These are phyloP conservation scores for Thermothelomyces thermophilus DNA, from an alignment of 2,329 filamentous ascomycete genomes.

Conservation along the genomic window DNA sequence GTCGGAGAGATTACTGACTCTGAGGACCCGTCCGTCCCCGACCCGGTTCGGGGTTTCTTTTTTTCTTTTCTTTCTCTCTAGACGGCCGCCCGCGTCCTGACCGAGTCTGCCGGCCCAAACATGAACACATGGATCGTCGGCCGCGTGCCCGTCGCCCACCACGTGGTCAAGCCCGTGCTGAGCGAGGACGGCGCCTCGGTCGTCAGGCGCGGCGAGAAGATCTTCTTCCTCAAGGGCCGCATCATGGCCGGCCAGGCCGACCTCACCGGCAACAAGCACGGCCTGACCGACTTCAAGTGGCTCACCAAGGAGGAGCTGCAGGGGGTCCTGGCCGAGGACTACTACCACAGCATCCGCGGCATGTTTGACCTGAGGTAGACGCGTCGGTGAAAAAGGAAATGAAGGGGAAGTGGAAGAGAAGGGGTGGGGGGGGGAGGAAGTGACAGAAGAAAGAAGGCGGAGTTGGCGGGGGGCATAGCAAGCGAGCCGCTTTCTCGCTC, in stretches of 20 bases:
- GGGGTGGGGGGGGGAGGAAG: not conserved
- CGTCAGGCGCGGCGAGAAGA: slow-evolving; percentile 61
- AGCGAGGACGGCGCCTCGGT: slow-evolving; percentile 36
- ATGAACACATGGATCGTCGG: slow-evolving; percentile 99
- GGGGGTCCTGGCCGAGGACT: slow-evolving; percentile 56
- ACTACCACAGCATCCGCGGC: slow-evolving; percentile 70
- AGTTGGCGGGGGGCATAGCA: not conserved
- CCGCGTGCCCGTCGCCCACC: slow-evolving; percentile 79
- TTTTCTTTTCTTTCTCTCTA: slow-evolving; percentile 32
- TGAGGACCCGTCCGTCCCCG: too few relatives aligned
- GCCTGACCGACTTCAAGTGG: slow-evolving; percentile 83
- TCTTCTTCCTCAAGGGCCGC: slow-evolving; percentile 91
- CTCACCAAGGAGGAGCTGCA: slow-evolving; percentile 81
- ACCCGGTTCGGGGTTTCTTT: not conserved
- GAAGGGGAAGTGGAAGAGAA: not conserved
- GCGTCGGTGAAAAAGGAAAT: not conserved
- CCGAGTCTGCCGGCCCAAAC: slow-evolving; percentile 74
- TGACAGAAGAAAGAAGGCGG: too few relatives aligned
- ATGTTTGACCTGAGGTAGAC: slow-evolving; percentile 71
- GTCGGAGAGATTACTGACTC: too few relatives aligned
- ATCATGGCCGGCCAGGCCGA: slow-evolving; percentile 97
- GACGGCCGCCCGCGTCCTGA: slow-evolving; percentile 75
- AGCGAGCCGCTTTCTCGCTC: slow-evolving; percentile 1
- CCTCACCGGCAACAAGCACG: slow-evolving; percentile 62
- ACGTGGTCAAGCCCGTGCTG: slow-evolving; percentile 50